These are phyloP conservation scores for Ramularia collo-cygni DNA, from an alignment of 2,329 filamentous ascomycete species.

Conservation along the genomic window DNA sequence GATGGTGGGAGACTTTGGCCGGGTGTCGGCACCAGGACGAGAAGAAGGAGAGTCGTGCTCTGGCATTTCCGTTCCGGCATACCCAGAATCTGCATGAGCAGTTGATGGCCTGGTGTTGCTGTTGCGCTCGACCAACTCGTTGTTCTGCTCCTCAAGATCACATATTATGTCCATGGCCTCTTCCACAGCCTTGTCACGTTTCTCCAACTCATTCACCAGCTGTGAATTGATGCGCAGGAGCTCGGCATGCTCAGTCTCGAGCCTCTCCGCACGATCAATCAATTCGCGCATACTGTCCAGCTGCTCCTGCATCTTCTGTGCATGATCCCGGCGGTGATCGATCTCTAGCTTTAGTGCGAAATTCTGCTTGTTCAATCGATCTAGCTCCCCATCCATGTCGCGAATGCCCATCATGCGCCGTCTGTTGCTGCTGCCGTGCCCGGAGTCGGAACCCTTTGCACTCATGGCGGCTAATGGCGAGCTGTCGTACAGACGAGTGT, in stretches of 20 bases:
- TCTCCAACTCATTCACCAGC: slow-evolving; percentile 55
- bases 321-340: slow-evolving; percentile 60
- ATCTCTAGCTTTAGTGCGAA: slow-evolving; percentile 70
- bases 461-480: slow-evolving; percentile 20
- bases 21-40: slow-evolving; percentile 14
- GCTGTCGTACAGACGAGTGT: slow-evolving; percentile 23
- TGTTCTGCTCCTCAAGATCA: slow-evolving; percentile 48
- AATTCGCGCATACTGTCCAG: slow-evolving; percentile 51
- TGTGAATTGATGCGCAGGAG: slow-evolving; percentile 53
- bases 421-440: slow-evolving; percentile 14
- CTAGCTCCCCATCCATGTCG: slow-evolving; percentile 63
- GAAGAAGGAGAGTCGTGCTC: slow-evolving; percentile 25
- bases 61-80: slow-evolving; percentile 29
- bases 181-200: slow-evolving; percentile 62
- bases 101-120: slow-evolving; percentile 29
- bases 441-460: slow-evolving; percentile 12
- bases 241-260: slow-evolving; percentile 39
- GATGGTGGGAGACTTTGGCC: slow-evolving; percentile 8
- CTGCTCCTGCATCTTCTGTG: slow-evolving; percentile 52
- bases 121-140: slow-evolving; percentile 20
- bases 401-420: slow-evolving; percentile 49
- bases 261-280: slow-evolving; percentile 33
- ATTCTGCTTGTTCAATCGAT: slow-evolving; percentile 66
- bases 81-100: slow-evolving; percentile 30
- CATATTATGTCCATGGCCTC: slow-evolving; percentile 67